Evolutionary conservation across 305 asterid species (phyloP), one percentile per base, ranked within the genome.

Genomic region (Fraxinus xanthoxyloides): DNA sequence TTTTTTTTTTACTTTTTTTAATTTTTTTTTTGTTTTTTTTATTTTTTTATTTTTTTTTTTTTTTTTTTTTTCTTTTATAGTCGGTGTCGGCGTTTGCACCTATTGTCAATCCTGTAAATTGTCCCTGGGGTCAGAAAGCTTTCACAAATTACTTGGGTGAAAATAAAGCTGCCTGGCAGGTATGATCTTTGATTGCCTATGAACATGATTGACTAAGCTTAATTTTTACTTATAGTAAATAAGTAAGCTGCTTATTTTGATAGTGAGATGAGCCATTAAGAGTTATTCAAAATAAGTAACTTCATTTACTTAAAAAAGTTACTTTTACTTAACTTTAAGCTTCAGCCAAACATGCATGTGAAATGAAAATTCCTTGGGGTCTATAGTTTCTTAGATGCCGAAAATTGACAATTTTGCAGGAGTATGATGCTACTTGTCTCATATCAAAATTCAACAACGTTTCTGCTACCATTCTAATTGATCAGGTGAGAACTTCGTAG

Each of bases 41-140:
- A n/a, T n/a, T n/a, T n/a, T n/a, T n/a, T n/a, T n/a, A n/a, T n/a
- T n/a, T n/a, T n/a, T n/a, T n/a, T n/a, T n/a, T n/a, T n/a, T n/a
- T n/a, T 32, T 32, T 32, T 32, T 34, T 28, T 67, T 67, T 12
- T 2, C 15, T 67, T 65, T 80, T 75, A 31, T 91, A 94, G 99
- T 93, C 99, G 1, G 99, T 94, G 73, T 96, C 98, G 3, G 98
- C 98, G 23, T 94, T 96, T 85, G 86, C 99, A 10, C 99, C 99
- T 80, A 84, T 96, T 78, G 89, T 59, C 31, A 91, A 96, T 88
- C 99, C 99, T 26, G 75, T 89, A 28, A 92, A 91, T 81, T 96
- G 98, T 81, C 98, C 98, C 3, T 96, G 99, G 98, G 99, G 99
- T 82, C 93, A 92, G 86, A 96, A 96, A 87, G 99, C 99, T 77